Evolutionary conservation across 306 rosid genomes (phyloP), one percentile per base, ranked within the genome.

Genomic region (Rubus parviflorus): DNA sequence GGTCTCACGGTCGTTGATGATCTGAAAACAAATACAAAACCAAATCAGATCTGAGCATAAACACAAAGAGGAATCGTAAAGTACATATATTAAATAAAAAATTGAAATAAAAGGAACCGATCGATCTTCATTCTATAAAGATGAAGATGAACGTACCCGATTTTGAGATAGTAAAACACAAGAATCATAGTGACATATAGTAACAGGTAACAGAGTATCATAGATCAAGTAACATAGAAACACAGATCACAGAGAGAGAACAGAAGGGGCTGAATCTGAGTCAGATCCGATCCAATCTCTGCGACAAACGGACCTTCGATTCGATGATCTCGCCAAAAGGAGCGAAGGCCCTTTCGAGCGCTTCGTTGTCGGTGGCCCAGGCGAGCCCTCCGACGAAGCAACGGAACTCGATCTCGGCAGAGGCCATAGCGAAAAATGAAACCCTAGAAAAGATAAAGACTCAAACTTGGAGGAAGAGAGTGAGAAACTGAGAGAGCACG

Each of bases 381-480:
- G 98, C 97, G 2, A 94, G 97, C 67, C 98, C 98, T 19, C 98
- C 98, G 58, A 94, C 98, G n/a, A 94, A 94, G 85, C 96, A 90
- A 3, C 98, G 72, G 87, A 1, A 94, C 81, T 91, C 96, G 63
- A 86, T 84, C n/a, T 90, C 94, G 1, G 90, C 90, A 0, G 91
- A 46, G 23, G 89, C 92, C 98, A 94, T 91, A 9, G 71, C 52
- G 9, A 15, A 1, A 1, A 49, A 16, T 16, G 4, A 3, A 41
- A 14, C 7, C 4, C 1, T 7, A 13, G 3, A 40, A 22, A 15
- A 16, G 1, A 2, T 2, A 11, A 10, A 12, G 68, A 8, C 8
- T 1, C 8, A 6, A 60, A 82, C 43, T 52, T 69, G 43, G 56
- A 12, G 4, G 1, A 2, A 5, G 4, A 22, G 5, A n/a, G 19